phyloP scores from a whole-genome alignment of 768 basidiomycete genomes.

The Melanogaster broomeanus region DNA sequence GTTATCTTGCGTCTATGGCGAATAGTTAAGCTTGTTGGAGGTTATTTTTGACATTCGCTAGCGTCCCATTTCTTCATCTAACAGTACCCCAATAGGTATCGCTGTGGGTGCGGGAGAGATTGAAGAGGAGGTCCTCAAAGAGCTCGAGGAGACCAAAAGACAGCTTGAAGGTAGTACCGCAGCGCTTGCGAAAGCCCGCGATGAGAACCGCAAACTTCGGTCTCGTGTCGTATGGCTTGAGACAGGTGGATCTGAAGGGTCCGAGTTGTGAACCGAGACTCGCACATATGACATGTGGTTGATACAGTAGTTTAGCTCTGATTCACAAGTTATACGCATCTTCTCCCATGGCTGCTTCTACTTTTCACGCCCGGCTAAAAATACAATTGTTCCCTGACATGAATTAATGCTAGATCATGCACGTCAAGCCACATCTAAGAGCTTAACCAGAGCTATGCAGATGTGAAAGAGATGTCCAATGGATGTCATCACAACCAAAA shows the following conservation, averaged over 20 bases:
- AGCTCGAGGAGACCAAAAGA: constrained; percentile 48
- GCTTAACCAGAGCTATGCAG: constrained; percentile 1
- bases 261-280: constrained; percentile 30
- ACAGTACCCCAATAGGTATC: constrained; percentile 49
- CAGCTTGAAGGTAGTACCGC: constrained; percentile 46
- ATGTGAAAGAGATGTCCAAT: not conserved
- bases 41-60: constrained; percentile 27
- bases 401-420: constrained; percentile 1
- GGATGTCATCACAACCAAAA: not conserved
- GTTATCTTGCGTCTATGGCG: constrained; percentile 81
- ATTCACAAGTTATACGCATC: too few relatives aligned
- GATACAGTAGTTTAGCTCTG: too few relatives aligned
- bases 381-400: constrained; percentile 6
- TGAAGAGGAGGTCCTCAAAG: constrained; percentile 52
- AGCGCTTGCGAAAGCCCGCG: constrained; percentile 46
- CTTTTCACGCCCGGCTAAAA: not conserved
- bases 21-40: constrained; percentile 72
- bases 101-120: constrained; percentile 76
- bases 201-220: constrained; percentile 58
- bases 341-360: not conserved
- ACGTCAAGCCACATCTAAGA: not conserved
- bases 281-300: too few relatives aligned
- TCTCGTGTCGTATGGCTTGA: constrained; percentile 38
- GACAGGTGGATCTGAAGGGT: constrained; percentile 35
- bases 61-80: not conserved